Evolutionary conservation across 2,329 filamentous ascomycete genomes (phyloP).

Genomic region (Exophiala oligosperma): DNA sequence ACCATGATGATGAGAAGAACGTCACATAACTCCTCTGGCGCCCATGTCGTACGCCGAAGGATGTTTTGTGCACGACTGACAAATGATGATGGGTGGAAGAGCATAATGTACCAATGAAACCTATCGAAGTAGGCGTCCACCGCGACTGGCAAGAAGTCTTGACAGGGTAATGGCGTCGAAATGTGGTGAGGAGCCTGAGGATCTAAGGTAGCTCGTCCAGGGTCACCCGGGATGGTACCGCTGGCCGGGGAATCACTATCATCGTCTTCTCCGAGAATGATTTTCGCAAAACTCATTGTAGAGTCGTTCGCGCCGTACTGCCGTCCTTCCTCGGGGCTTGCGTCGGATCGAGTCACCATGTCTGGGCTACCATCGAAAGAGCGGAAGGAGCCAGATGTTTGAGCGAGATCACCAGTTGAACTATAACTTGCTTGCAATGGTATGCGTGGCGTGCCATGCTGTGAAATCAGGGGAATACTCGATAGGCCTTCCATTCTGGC

Average conservation of each 20-base stretch:
- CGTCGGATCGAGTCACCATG: background rate
- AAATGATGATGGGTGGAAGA: constrained; percentile 17
- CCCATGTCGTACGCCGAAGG: constrained; percentile 7
- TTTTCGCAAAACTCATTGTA: constrained; percentile 15
- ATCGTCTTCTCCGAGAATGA: constrained; percentile 14
- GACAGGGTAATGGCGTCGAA: constrained; percentile 1
- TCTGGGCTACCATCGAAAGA: constrained; percentile 1
- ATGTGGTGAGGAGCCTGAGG: constrained; percentile 4
- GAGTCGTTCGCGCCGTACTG: constrained; percentile 14
- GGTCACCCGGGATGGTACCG: constrained; percentile 7
- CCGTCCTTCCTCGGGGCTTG: constrained; percentile 13
- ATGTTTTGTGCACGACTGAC: constrained; percentile 1
- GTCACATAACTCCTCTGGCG: constrained; percentile 11
- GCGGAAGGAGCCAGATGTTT: background rate
- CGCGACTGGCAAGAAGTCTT: constrained; percentile 6
- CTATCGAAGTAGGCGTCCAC: constrained; percentile 29
- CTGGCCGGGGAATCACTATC: constrained; percentile 7
- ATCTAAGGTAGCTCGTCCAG: background rate
- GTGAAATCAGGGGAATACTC: background rate
- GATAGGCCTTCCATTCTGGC: background rate
- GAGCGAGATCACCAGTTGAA: background rate
- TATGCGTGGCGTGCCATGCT: background rate
- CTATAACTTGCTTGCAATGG: background rate
- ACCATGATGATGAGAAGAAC: constrained; percentile 12
- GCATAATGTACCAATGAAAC: constrained; percentile 29